Percentiles rank a stretch among this genome's conserved stretches.
These are phyloP conservation scores for Metschnikowia rubicola DNA, from an alignment of 805 yeast genomes.

Conservation along the genomic window DNA sequence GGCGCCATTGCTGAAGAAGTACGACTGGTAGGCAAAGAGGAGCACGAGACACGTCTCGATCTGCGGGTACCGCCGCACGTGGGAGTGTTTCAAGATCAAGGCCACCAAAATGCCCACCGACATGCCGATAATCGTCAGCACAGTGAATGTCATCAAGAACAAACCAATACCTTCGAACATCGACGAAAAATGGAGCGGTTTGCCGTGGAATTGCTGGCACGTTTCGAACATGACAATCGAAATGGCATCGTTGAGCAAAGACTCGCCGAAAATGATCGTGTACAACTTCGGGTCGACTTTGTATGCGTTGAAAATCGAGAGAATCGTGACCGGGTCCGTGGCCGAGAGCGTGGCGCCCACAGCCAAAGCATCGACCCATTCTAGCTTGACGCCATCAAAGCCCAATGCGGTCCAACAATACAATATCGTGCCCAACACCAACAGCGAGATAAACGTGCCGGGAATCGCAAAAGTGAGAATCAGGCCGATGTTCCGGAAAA, in stretches of 20 bases:
- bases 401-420: slow-evolving; percentile 91
- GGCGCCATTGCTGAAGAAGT: slow-evolving; percentile 96
- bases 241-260: slow-evolving; percentile 92
- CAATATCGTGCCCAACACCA: slow-evolving; percentile 83
- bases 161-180: slow-evolving; percentile 91
- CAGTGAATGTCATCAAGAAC: slow-evolving; percentile 88
- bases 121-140: slow-evolving; percentile 86
- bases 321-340: slow-evolving; percentile 96
- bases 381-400: slow-evolving; percentile 78
- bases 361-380: slow-evolving; percentile 95
- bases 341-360: slow-evolving; percentile 98
- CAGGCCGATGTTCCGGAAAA: slow-evolving; percentile 86
- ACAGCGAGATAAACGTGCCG: slow-evolving; percentile 89
- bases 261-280: slow-evolving; percentile 96
- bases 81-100: slow-evolving; percentile 83
- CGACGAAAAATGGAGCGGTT: slow-evolving; percentile 65
- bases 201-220: slow-evolving; percentile 92
- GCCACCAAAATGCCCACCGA: slow-evolving; percentile 88
- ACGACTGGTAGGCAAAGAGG: slow-evolving; percentile 89
- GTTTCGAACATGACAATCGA: slow-evolving; percentile 99
- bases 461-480: slow-evolving; percentile 94
- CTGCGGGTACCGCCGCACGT: slow-evolving; percentile 91
- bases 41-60: slow-evolving; percentile 92
- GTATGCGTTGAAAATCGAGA: slow-evolving; percentile 94
- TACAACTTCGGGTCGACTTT: slow-evolving; percentile 97